Evolutionary conservation across 441 rosid genomes (phyloP), one percentile per base, ranked within the genome.

Genomic region (Cnidoscolus chayamansa): DNA sequence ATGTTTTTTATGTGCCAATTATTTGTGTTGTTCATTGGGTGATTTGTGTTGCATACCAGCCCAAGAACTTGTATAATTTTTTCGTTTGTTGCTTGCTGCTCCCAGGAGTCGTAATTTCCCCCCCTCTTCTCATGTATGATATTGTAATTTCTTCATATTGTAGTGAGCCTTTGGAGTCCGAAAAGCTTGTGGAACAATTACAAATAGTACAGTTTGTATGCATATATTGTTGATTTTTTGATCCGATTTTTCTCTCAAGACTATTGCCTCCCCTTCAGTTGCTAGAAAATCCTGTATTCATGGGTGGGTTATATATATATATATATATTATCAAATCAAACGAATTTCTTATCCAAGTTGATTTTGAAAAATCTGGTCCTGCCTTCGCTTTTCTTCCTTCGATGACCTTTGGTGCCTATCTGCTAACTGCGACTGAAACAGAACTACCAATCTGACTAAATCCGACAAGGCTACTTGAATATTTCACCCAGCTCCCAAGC

Each of bases 121-220:
- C 1, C 13, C n/a, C 17, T 16, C 4, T 56, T 53, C 16, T 69
- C 32, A 48, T 77, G 82, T 72, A 77, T 69, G 78, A 72, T 81
- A 70, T 77, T 69, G 72, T 30, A 45, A 60, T 58, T 20, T 68
- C 57, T 74, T 71, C 61, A 40, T 76, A 16, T 72, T 75, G 71
- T 74, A 79, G 65, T 64, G 78, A 79, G 81, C 65, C 20, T 11
- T 74, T 47, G 3, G 76, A 71, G 81, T 80, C 60, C 81, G 67
- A 65, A 71, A 73, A 55, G 64, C 49, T 68, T 59, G 59, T 74
- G 60, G 47, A 74, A 58, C 56, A 40, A 48, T 45, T 70, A 12
- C 63, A 40, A 40, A 40, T 7, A 40, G 45, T 10, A 47, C 68
- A 30, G 77, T 75, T 76, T 71, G 79, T 77, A 65, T 76, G 76